A percentile compares a stretch with the other conserved stretches of the same genome.
Evolutionary conservation across 2,329 filamentous ascomycete genomes (phyloP).

Genomic region (Fusarium tjaetaba): DNA sequence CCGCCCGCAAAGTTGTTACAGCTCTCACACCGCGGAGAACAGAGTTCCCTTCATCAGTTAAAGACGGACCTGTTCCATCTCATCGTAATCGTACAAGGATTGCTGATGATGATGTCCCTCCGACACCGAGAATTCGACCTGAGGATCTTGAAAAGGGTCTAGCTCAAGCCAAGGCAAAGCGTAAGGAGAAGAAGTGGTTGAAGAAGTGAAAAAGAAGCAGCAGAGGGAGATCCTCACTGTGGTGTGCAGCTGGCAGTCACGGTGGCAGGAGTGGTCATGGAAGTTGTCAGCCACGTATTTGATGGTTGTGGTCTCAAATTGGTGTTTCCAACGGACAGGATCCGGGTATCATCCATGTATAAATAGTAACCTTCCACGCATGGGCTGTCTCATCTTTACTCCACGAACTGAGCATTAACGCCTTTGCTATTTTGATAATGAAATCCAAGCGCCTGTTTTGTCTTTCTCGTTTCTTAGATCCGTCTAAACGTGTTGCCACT

Average conservation of each 20-base stretch:
- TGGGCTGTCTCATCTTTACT: conserved; percentile 38
- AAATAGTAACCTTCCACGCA: conserved; percentile 42
- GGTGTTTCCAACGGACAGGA: conserved; percentile 40
- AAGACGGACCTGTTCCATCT: conserved; percentile 48
- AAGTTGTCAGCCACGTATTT: conserved; percentile 2
- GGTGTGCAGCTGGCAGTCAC: background rate
- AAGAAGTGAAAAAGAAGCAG: conserved; percentile 20
- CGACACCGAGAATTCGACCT: conserved; percentile 64
- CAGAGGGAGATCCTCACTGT: background rate
- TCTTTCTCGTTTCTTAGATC: conserved; percentile 58
- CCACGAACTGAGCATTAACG: conserved; percentile 38
- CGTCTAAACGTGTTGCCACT: conserved; percentile 79
- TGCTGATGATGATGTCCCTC: conserved; percentile 64
- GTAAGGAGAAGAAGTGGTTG: conserved; percentile 44
- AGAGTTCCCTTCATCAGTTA: conserved; percentile 69
- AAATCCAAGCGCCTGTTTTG: conserved; percentile 37
- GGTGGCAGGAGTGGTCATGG: background rate
- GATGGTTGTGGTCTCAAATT: conserved; percentile 15
- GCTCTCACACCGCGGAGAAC: conserved; percentile 70
- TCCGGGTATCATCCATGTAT: conserved; percentile 46
- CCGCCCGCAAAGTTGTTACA: conserved; percentile 69
- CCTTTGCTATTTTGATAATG: conserved; percentile 38
- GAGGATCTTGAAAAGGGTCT: conserved; percentile 70
- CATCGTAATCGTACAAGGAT: conserved; percentile 56
- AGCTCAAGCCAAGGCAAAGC: conserved; percentile 51